Evolutionary conservation across 129 eudicot species (phyloP).

Genomic region (Silybum marianum): DNA sequence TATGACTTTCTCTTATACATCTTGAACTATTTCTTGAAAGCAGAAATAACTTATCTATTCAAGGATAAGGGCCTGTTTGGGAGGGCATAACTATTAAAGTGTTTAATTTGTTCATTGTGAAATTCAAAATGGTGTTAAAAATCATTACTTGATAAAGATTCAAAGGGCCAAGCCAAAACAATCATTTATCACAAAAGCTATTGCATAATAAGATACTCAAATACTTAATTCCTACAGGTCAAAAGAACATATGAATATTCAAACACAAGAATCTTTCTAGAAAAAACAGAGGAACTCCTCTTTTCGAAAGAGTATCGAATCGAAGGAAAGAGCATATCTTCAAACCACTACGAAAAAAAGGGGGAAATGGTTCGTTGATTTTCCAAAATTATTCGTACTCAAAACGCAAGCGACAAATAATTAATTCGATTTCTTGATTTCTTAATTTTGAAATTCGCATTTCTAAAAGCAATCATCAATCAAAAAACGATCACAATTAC

Average conservation of each 20-base stretch:
- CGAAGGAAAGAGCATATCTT: not conserved
- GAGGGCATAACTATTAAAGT: not conserved
- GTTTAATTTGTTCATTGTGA: not conserved
- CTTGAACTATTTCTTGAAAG: not conserved
- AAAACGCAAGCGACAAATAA: not conserved
- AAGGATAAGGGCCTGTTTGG: not conserved
- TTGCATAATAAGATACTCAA: constrained; percentile 8
- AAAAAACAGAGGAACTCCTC: not conserved
- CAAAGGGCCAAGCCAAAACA: not conserved
- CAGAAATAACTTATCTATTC: not conserved
- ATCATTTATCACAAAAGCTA: not conserved
- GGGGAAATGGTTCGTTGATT: not conserved
- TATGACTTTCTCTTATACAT: not conserved
- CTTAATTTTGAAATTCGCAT: not conserved
- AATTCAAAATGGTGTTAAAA: not conserved
- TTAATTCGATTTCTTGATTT: not conserved
- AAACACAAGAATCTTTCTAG: constrained; percentile 25
- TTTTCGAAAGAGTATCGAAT: constrained; percentile 1
- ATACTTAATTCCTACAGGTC: not conserved
- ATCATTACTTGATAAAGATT: not conserved
- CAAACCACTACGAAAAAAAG: not conserved
- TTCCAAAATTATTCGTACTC: not conserved
- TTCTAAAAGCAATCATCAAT: not conserved
- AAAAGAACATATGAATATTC: constrained; percentile 23
- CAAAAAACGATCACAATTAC: not conserved